phyloP scores from a whole-genome alignment of 2,329 filamentous ascomycete species.

The Paraphoma sp. region DNA sequence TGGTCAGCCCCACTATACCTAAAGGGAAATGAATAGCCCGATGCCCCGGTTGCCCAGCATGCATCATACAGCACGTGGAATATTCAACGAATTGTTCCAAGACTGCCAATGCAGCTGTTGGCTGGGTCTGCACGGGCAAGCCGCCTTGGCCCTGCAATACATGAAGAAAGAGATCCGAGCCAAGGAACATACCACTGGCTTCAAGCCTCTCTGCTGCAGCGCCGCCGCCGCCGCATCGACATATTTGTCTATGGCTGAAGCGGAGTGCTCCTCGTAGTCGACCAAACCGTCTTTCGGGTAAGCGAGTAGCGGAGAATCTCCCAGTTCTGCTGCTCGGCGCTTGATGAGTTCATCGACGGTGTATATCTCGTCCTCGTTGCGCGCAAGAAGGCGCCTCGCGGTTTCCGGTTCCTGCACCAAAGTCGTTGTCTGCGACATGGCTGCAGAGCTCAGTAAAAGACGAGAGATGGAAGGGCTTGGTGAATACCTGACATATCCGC shows the following conservation, averaged over 20 bases:
- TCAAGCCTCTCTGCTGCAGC: conserved; percentile 25
- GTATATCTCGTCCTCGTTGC: conserved; percentile 17
- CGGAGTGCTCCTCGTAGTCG: conserved; percentile 35
- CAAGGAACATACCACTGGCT: conserved; percentile 19
- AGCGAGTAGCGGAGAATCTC: conserved; percentile 25
- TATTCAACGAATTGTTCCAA: neutral
- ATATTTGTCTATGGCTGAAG: conserved; percentile 30
- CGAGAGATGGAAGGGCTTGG: neutral
- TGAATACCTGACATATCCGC: neutral
- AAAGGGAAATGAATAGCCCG: neutral
- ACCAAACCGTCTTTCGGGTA: conserved; percentile 30
- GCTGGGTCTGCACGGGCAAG: neutral
- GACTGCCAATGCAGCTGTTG: too few relatives aligned
- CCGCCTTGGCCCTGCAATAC: neutral
- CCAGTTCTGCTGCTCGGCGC: conserved; percentile 23
- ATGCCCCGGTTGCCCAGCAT: neutral
- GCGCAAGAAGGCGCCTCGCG: conserved; percentile 5
- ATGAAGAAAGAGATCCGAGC: neutral
- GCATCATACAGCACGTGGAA: neutral
- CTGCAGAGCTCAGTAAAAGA: neutral
- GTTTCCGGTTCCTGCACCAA: conserved; percentile 9
- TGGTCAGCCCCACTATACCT: neutral
- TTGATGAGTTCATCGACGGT: conserved; percentile 36
- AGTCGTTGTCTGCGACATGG: conserved; percentile 20
- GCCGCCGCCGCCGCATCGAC: conserved; percentile 30